phyloP scores from a whole-genome alignment of 208 protist genomes.

The Balamuthia mandrillaris region DNA sequence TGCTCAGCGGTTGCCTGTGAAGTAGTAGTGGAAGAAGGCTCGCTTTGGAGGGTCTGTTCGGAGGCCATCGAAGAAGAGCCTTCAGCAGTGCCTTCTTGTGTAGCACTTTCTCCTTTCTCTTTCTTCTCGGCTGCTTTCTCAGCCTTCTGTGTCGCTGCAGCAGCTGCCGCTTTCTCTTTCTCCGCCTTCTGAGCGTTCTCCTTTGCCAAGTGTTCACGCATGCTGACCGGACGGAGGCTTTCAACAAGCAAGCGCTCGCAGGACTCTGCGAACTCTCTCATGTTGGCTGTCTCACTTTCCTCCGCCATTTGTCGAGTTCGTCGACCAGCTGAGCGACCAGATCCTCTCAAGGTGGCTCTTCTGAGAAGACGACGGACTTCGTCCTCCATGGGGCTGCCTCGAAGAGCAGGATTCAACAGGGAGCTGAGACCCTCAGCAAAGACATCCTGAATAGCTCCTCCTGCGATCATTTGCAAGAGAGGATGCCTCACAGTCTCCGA shows the following conservation, averaged over 20 bases:
- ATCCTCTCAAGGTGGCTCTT: no score
- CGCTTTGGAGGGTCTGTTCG: no score
- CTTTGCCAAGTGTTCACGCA: neutral
- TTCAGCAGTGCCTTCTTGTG: neutral
- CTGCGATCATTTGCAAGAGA: neutral
- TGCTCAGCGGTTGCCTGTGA: no score
- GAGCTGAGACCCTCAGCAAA: neutral
- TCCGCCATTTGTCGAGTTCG: neutral
- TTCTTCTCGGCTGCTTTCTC: no score
- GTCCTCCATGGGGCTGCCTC: constrained; percentile 5
- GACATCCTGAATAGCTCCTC: no score
- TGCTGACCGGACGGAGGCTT: neutral
- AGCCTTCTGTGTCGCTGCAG: no score
- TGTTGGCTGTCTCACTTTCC: neutral
- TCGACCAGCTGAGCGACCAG: neutral
- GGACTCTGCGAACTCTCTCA: constrained; percentile 11
- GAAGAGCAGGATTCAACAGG: neutral
- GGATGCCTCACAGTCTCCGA: neutral
- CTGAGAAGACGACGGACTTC: constrained; percentile 4
- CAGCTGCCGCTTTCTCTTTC: neutral
- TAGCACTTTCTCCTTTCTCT: neutral
- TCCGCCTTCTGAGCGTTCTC: neutral
- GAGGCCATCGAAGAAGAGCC: no score
- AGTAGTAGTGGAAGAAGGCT: no score
- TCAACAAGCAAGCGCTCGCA: constrained; percentile 12